phyloP scores from a whole-genome alignment of 1,139 yeast species.

The Meyerozyma elateridarum region DNA sequence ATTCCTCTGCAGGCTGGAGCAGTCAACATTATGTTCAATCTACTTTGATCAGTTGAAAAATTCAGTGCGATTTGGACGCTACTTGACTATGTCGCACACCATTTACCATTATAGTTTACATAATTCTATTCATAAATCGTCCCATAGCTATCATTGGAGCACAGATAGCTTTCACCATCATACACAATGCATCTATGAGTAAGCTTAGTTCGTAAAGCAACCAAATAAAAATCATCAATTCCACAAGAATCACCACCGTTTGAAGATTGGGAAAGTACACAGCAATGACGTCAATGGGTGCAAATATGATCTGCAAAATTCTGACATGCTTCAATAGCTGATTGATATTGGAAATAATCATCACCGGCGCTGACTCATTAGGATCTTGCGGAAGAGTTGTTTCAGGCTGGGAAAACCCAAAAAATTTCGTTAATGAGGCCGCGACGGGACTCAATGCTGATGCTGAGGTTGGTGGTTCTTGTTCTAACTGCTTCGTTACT shows the following conservation, averaged over 20 bases:
- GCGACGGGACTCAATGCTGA: constrained; percentile 3
- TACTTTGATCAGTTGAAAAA: too few relatives aligned
- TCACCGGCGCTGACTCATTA: constrained; percentile 1
- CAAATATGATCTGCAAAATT: constrained; percentile 35
- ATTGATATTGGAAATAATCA: constrained; percentile 24
- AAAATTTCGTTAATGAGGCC: constrained; percentile 1
- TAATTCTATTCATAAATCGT: constrained; percentile 38
- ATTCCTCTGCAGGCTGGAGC: too few relatives aligned
- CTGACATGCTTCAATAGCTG: constrained; percentile 32
- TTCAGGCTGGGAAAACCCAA: constrained; percentile 1
- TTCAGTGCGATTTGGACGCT: too few relatives aligned
- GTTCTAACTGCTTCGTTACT: constrained; percentile 28
- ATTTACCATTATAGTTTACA: too few relatives aligned
- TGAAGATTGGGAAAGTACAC: constrained; percentile 37
- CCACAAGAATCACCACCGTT: constrained; percentile 35
- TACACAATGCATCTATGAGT: constrained; percentile 42
- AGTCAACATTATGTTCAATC: too few relatives aligned
- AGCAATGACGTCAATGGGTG: constrained; percentile 41
- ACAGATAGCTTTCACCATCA: constrained; percentile 45
- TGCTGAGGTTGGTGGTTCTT: constrained; percentile 29
- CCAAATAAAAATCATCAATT: constrained; percentile 40
- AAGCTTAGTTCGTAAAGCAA: constrained; percentile 39
- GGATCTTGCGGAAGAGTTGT: neutral
- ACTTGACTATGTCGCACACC: too few relatives aligned
- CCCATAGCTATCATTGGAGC: constrained; percentile 49